Base-by-base conservation (phyloP, 768 basidiomycete genomes). In the Boletus subparvulus region DNA sequence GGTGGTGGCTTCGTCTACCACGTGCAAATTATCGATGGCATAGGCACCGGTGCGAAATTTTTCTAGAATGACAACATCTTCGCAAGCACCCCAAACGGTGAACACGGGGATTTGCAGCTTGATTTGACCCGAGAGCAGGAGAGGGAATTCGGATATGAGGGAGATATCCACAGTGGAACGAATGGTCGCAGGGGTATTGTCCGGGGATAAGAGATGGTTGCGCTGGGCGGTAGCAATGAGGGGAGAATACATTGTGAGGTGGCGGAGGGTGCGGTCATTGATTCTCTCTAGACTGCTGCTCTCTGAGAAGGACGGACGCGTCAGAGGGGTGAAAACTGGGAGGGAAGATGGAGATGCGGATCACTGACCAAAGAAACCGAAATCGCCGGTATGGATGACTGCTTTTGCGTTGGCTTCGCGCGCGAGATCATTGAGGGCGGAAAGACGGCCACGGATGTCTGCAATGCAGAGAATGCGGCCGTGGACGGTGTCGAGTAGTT, bases 311-410 rank as follows among this genome's bases (percentile, higher is more conserved):
- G 58, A 60, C 46, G 33, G 61, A 61, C 54, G 62, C 62, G 63
- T 66, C 47, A 66, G 57, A 55, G 54, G 41, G 30, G 28, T 48
- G 24, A 50, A 49, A 47, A 47, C 12, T 50, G 19, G 41, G 24
- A 41, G 40, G 36, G 43, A 53, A 39, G 42, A 53, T 7, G 37
- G 44, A 46, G 41, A 54, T 39, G 41, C 40, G 49, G 24, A 54
- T 61, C 26, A 72, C 80, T 60, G 62, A 87, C 92, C 93, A 73
- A 96, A 97, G 77, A 99, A 97, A 56, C 97, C 97, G 84, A 98
- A 98, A 77, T 99, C 97, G 51, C 97, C 97, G 0, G 95, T 96
- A 71, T 98, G 96, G 56, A 99, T 91, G 71, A 98, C 87, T 17
- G 94, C 96, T 56, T 87, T 83, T 24, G 94, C 97, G 67, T 90